These are phyloP conservation scores for Boletus subcaerulescens DNA, from an alignment of 768 basidiomycete genomes.

Conservation along the genomic window DNA sequence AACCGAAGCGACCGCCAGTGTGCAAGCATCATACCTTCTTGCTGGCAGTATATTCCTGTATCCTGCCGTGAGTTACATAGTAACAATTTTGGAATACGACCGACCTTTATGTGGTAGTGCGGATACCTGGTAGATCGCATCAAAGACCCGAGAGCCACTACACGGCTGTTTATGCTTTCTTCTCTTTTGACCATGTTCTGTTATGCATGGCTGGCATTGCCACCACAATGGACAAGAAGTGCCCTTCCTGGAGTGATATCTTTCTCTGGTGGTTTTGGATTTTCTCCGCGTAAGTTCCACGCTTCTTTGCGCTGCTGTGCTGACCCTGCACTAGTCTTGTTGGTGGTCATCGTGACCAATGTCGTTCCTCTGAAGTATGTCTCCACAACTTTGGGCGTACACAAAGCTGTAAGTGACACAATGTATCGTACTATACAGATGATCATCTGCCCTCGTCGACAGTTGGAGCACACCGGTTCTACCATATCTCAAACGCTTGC, in stretches of 20 bases:
- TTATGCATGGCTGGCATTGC: conserved; percentile 66
- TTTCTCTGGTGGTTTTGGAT: conserved; percentile 71
- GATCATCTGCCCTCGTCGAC: neutral
- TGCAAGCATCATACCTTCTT: conserved; percentile 67
- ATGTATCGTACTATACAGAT: neutral
- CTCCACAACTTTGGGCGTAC: conserved; percentile 73
- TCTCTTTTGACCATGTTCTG: conserved; percentile 57
- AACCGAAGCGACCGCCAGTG: conserved; percentile 57
- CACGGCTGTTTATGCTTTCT: conserved; percentile 56
- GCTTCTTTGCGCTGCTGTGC: neutral
- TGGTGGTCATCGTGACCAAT: conserved; percentile 71
- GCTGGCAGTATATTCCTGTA: conserved; percentile 68
- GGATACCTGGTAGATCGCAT: conserved; percentile 64
- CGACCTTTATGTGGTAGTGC: conserved; percentile 37
- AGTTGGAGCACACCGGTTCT: conserved; percentile 76
- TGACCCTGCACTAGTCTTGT: conserved; percentile 46
- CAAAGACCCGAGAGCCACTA: conserved; percentile 54
- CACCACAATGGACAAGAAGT: conserved; percentile 52
- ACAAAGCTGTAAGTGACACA: conserved; percentile 61
- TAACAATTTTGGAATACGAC: neutral
- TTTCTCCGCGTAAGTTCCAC: conserved; percentile 52
- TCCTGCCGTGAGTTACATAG: conserved; percentile 50
- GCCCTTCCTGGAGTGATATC: conserved; percentile 59
- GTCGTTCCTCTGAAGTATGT: conserved; percentile 71
- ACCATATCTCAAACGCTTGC: conserved; percentile 71